Evolutionary conservation across 352 stramenopile species (phyloP), one percentile per base, ranked within the genome.

Genomic region (Globisporangium camurandrum): DNA sequence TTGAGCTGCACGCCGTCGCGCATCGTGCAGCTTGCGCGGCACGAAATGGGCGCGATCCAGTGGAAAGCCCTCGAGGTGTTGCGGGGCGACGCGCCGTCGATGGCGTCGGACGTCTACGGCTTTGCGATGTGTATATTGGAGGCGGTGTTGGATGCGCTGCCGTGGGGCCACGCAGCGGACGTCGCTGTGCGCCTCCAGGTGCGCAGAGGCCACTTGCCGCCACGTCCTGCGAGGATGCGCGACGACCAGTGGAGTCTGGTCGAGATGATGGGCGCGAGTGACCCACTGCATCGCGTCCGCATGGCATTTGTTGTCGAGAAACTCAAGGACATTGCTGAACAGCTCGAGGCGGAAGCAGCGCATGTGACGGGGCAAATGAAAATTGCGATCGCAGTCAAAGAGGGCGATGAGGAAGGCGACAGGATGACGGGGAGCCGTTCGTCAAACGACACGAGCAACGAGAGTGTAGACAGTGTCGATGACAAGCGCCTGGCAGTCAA

Each of bases 61-160:
- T 77, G 56, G 61, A 39, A 61, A 7, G 59, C 67, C 0, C 64
- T 62, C 0, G 67, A 77, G 34, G 58, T 57, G n/a, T 24, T 70
- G 24, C 4, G n/a, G 14, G 64, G 56, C 0, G 40, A 53, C 33
- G 20, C 11, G 4, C n/a, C 24, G 2, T 19, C 54, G 23, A 59
- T 58, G 20, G 60, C 57, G 27, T 71, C 65, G n/a, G 71, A 75
- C 38, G 50, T 78, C 2, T 75, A 69, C n/a, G 54, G 48, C 4
- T 60, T 78, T 8, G 62, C 55, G 5, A 68, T 78, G 59, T 71
- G 62, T 24, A 61, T 61, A 20, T 57, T 75, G 3, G 57, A 73
- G 51, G 52, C 63, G 1, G 33, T 73, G 4, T 71, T 44, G 37
- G 56, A 54, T 1, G 34, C 56, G 7, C 14, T 59, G n/a, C 65